These are phyloP conservation scores for Tausonia pullulans DNA, from an alignment of 1,284 basidiomycete species.

Conservation along the genomic window DNA sequence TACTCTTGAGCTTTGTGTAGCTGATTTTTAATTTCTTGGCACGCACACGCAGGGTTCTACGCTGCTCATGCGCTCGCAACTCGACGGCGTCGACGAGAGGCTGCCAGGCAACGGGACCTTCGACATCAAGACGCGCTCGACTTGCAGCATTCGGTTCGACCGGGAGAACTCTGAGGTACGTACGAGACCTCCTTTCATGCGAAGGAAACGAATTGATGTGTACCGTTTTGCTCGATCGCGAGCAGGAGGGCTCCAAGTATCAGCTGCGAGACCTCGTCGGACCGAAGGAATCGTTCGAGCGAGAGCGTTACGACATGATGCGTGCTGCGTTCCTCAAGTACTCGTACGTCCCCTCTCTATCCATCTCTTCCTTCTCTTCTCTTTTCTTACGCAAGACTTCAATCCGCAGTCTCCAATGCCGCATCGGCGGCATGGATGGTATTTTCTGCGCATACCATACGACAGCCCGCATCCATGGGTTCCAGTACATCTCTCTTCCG, in stretches of 20 bases:
- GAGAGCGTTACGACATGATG: conserved; percentile 75
- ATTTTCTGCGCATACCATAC: conserved; percentile 94
- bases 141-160: conserved; percentile 73
- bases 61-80: conserved; percentile 87
- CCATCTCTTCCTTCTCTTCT: background rate
- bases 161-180: conserved; percentile 66
- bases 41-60: conserved; percentile 45
- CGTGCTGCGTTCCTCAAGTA: conserved; percentile 93
- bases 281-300: conserved; percentile 62
- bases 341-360: conserved; percentile 41
- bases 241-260: conserved; percentile 62
- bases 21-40: background rate
- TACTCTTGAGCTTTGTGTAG: background rate
- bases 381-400: background rate
- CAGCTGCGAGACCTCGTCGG: conserved; percentile 55
- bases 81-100: conserved; percentile 72
- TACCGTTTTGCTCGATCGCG: conserved; percentile 3
- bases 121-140: conserved; percentile 91
- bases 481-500: conserved; percentile 78
- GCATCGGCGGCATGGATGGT: conserved; percentile 96
- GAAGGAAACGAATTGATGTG: conserved; percentile 7
- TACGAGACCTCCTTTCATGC: conserved; percentile 3
- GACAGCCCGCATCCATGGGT: conserved; percentile 77
- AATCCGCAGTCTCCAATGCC: conserved; percentile 68
- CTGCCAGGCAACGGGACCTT: conserved; percentile 85